Percentiles rank a stretch among this genome's conserved stretches.
phyloP scores from a whole-genome alignment of 148 eudicot genomes.

The Simmondsia chinensis region DNA sequence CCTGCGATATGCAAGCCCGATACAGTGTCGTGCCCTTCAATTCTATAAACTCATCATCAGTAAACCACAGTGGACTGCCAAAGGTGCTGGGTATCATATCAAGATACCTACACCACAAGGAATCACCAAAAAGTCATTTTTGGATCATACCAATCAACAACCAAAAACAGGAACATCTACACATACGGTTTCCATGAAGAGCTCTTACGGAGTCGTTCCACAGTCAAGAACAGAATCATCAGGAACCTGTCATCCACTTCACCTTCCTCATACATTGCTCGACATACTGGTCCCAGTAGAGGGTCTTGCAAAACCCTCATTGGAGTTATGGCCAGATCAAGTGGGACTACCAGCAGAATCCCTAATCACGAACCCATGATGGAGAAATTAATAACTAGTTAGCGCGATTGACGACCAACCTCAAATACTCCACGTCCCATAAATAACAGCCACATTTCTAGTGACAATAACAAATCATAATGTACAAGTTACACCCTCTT shows the following conservation, averaged over 20 bases:
- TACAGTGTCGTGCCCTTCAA: constrained; percentile 72
- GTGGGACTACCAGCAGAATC: constrained; percentile 73
- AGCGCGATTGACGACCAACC: not conserved
- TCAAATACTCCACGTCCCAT: too few relatives aligned
- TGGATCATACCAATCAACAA: not conserved
- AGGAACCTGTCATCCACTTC: constrained; percentile 89
- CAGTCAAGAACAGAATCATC: constrained; percentile 64
- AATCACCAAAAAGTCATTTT: not conserved
- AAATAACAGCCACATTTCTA: too few relatives aligned
- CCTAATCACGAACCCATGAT: constrained; percentile 24
- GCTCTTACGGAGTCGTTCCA: constrained; percentile 68
- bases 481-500: not conserved
- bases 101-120: constrained; percentile 42
- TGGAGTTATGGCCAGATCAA: constrained; percentile 88
- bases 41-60: constrained; percentile 71
- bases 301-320: constrained; percentile 91
- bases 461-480: not conserved
- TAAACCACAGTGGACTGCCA: constrained; percentile 86
- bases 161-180: not conserved
- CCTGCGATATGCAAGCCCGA: constrained; percentile 75
- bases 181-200: constrained; percentile 98
- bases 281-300: constrained; percentile 61
- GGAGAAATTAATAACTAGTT: not conserved
- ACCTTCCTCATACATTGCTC: constrained; percentile 77
- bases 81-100: constrained; percentile 83